Evolutionary conservation across 148 eudicot species (phyloP).

Genomic region (Amaranthus palmeri): DNA sequence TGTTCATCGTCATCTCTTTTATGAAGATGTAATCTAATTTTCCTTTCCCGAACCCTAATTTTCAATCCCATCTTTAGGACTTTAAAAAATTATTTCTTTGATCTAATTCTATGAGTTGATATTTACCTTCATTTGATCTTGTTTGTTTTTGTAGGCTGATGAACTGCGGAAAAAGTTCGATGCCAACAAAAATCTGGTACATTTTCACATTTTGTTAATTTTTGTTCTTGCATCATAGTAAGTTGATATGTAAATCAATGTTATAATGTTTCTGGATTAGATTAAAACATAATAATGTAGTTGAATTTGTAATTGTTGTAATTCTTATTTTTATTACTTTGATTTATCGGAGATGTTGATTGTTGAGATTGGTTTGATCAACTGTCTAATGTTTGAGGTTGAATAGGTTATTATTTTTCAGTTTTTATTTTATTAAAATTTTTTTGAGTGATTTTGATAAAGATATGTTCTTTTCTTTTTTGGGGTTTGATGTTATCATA

Average conservation of each 20-base stretch:
- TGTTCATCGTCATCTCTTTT: slow-evolving; percentile 96
- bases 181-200: slow-evolving; percentile 71
- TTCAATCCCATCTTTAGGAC: slow-evolving; percentile 23
- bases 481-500: slow-evolving; percentile 21
- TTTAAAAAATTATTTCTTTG: not conserved
- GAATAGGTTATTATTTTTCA: not conserved
- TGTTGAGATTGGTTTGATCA: not conserved
- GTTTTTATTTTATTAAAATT: too few species aligned
- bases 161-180: slow-evolving; percentile 79
- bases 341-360: not conserved
- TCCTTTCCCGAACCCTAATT: slow-evolving; percentile 20
- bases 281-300: not conserved
- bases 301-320: not conserved
- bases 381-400: not conserved
- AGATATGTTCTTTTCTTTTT: not conserved
- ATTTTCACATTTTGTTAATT: not conserved
- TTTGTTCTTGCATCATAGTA: too few species aligned
- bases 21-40: slow-evolving; percentile 57
- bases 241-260: not conserved
- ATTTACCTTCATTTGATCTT: slow-evolving; percentile 3
- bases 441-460: not conserved
- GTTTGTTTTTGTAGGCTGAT: slow-evolving; percentile 56
- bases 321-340: not conserved
- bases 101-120: slow-evolving; percentile 1
- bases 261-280: not conserved